These are phyloP conservation scores for Penicillium vulpinum DNA, from an alignment of 2,329 filamentous ascomycete genomes.

Conservation along the genomic window DNA sequence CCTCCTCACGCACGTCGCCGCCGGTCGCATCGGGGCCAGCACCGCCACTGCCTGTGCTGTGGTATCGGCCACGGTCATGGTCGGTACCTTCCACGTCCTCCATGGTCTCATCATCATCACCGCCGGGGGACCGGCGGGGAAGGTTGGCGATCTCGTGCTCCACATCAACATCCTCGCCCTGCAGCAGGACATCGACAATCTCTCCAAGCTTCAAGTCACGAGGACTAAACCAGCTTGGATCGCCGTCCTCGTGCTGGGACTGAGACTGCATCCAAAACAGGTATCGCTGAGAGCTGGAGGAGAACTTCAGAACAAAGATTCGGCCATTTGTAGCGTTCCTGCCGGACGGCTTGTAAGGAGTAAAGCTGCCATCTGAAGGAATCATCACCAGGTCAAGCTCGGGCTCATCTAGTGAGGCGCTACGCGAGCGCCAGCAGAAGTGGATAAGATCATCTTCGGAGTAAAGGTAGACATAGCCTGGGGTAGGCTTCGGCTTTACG, in stretches of 20 bases:
- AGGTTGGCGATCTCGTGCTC: constrained; percentile 68
- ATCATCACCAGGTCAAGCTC: constrained; percentile 93
- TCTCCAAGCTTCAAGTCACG: constrained; percentile 85
- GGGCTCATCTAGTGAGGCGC: constrained; percentile 67
- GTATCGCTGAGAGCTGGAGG: constrained; percentile 84
- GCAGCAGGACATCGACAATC: constrained; percentile 79
- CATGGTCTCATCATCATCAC: constrained; percentile 74
- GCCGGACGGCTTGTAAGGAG: constrained; percentile 69
- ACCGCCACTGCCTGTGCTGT: constrained; percentile 68
- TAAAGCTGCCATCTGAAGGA: constrained; percentile 82
- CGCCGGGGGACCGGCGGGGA: constrained; percentile 50
- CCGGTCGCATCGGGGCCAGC: constrained; percentile 85
- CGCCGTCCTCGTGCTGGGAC: constrained; percentile 69
- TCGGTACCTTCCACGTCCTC: constrained; percentile 69
- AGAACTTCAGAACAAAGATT: constrained; percentile 91
- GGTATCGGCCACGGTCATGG: constrained; percentile 59
- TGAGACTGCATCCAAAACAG: constrained; percentile 97
- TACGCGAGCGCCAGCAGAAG: constrained; percentile 93
- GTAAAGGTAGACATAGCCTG: constrained; percentile 91
- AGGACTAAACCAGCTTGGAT: constrained; percentile 77
- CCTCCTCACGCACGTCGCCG: constrained; percentile 88
- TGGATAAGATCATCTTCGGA: constrained; percentile 91
- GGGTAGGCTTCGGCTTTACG: constrained; percentile 69
- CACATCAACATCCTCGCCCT: constrained; percentile 86
- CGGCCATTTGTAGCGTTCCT: constrained; percentile 77